Base-by-base conservation (phyloP, 2,329 filamentous ascomycete genomes). In the Aspergillus ochraceoroseus region DNA sequence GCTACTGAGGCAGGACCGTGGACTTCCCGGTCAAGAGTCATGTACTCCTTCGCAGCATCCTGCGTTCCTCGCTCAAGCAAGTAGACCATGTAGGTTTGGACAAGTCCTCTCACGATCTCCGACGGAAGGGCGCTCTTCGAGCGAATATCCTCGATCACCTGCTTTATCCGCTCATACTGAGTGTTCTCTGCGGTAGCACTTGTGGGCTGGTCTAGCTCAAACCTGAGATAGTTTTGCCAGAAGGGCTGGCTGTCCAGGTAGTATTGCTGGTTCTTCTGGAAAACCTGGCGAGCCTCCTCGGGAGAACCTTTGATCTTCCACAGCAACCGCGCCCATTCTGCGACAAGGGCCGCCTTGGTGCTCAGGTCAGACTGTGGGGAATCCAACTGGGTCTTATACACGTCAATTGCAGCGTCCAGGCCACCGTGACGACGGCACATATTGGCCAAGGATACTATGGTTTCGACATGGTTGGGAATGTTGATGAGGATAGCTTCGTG, bases 161-260 rank as follows among this genome's bases (percentile, higher is more conserved):
- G 76, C 67, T 87, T 87, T 59, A 96, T 80, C n/a, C 82, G 82
- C 49, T 80, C 73, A 37, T 81, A 79, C 41, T 87, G 79, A 41
- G 78, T 70, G 1, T 71, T 54, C 57, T 90, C 85, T 2, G 75
- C 72, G 34, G 80, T 76, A 1, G 73, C 67, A 46, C 71, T 81
- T 1, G 82, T 83, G 7, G 86, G 83, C 62, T 95, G 89, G 41
- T 85, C 80, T 33, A 94, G 72, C 69, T 98, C 92, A 58, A 98
- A 95, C 43, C 83, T 73, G 39, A 96, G 76, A 73, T 88, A 96
- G 57, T 79, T 85, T 53, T 81, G 74, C 90, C 92, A 98, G 72
- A 96, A 96, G 29, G 85, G 73, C 22, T 81, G 78, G 63, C 88
- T 95, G 59, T 92, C 86, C 2, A 82, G 74, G 61, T 94, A 95